Percentiles rank a stretch among this genome's conserved stretches.
These are phyloP conservation scores for Parmelia sp. DNA, from an alignment of 495 filamentous ascomycete species.

Conservation along the genomic window DNA sequence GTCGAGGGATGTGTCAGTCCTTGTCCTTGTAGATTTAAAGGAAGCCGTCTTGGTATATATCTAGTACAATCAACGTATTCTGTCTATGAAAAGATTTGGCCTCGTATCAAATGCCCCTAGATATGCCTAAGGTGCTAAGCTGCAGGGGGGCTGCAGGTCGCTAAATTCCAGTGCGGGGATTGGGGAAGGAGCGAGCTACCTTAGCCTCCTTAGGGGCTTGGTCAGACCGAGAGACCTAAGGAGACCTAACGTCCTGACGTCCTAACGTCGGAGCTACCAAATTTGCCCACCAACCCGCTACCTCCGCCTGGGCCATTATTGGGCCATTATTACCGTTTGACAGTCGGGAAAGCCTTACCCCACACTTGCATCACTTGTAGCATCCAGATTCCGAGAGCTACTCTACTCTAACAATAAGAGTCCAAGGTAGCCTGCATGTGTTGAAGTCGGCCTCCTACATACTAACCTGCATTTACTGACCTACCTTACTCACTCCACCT, in stretches of 20 bases:
- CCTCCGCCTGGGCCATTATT: neutral
- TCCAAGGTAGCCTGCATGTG: neutral
- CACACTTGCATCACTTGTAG: slow-evolving; percentile 1
- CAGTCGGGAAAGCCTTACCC: neutral
- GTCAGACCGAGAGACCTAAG: no score
- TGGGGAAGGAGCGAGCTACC: neutral
- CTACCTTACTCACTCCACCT: slow-evolving; percentile 1
- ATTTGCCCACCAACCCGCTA: neutral
- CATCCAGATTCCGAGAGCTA: neutral
- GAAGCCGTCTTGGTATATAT: neutral
- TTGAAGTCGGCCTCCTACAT: slow-evolving; percentile 3
- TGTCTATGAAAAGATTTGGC: neutral
- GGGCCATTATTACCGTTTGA: no score
- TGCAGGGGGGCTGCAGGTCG: neutral
- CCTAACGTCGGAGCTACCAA: neutral
- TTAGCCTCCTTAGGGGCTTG: neutral
- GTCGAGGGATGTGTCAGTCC: neutral
- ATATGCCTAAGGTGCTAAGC: neutral
- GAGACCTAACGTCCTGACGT: no score
- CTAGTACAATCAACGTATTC: neutral
- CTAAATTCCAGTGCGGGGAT: slow-evolving; percentile 6
- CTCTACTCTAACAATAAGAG: neutral
- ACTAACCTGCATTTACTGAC: slow-evolving; percentile 4
- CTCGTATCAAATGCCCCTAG: no score
- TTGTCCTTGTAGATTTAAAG: neutral